A percentile compares a stretch with the other conserved stretches of the same genome.
phyloP scores from a whole-genome alignment of 192 early-diverging fungal species.

The Coemansia sp. region DNA sequence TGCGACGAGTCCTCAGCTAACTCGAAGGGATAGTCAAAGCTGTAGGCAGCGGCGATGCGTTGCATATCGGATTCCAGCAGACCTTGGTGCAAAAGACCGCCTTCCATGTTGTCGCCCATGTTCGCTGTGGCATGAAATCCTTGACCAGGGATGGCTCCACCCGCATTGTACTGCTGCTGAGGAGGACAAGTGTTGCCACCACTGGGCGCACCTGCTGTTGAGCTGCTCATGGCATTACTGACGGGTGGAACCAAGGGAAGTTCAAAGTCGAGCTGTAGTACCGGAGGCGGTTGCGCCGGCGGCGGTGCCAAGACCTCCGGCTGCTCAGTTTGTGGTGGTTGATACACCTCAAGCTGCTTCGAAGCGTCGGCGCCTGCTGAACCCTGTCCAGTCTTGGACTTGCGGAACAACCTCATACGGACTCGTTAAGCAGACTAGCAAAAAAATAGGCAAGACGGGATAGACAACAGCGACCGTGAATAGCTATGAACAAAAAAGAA shows the following conservation, averaged over 20 bases:
- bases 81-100: not conserved
- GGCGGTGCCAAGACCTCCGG: not conserved
- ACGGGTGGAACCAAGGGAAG: conserved; percentile 27
- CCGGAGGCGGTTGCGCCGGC: conserved; percentile 30
- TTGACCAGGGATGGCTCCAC: not conserved
- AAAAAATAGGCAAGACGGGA: not conserved
- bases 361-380: not conserved
- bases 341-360: not conserved
- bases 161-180: not conserved
- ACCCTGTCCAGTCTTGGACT: conserved; percentile 32
- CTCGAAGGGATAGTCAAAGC: conserved; percentile 24
- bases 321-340: not conserved
- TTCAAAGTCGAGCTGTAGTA: conserved; percentile 40
- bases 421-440: not conserved
- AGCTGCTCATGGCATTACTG: conserved; percentile 12
- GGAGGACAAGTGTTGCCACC: not conserved
- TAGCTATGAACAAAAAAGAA: not conserved
- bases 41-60: conserved; percentile 11
- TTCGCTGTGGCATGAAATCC: not conserved
- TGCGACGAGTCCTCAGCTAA: conserved; percentile 10
- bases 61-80: conserved; percentile 1
- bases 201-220: not conserved
- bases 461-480: not conserved
- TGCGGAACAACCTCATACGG: conserved; percentile 51
- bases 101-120: not conserved